These are phyloP conservation scores for Colletotrichum siamense DNA, from an alignment of 2,329 filamentous ascomycete species.

Conservation along the genomic window DNA sequence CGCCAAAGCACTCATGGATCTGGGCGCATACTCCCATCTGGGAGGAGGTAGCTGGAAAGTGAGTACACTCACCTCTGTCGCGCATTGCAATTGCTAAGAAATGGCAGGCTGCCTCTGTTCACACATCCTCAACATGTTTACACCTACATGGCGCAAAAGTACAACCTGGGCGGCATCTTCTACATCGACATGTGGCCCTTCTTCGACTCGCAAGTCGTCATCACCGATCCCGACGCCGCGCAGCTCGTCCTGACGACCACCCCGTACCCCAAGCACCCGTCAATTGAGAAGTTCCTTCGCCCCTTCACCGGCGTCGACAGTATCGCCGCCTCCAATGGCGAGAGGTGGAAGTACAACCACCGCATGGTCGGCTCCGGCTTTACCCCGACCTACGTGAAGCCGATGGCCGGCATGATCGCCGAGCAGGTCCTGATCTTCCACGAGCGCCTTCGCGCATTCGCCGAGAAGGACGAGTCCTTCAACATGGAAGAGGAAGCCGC, in stretches of 20 bases:
- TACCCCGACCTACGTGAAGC: conserved; percentile 27
- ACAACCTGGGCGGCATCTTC: conserved; percentile 32
- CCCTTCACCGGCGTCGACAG: conserved; percentile 26
- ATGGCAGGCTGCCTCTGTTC: conserved; percentile 22
- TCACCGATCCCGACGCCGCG: conserved; percentile 30
- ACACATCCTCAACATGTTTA: conserved; percentile 27
- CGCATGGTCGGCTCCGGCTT: conserved; percentile 33
- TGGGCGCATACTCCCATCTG: conserved; percentile 27
- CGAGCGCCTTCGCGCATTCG: conserved; percentile 15
- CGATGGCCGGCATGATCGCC: conserved; percentile 27
- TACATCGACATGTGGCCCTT: conserved; percentile 37
- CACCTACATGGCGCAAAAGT: conserved; percentile 27
- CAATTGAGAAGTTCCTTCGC: conserved; percentile 25
- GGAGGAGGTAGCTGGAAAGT: conserved; percentile 11
- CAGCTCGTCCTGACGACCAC: conserved; percentile 28
- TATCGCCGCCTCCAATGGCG: conserved; percentile 29
- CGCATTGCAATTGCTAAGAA: background rate
- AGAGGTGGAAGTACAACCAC: conserved; percentile 33
- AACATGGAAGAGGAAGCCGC: conserved; percentile 27
- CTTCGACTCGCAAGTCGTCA: conserved; percentile 28
- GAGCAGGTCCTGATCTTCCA: conserved; percentile 30
- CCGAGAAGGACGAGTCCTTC: conserved; percentile 21
- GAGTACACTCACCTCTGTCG: background rate
- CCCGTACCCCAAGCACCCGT: conserved; percentile 23
- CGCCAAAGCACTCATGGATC: conserved; percentile 24